A percentile compares a stretch with the other conserved stretches of the same genome.
These are phyloP conservation scores for Periconia sp. DNA, from an alignment of 2,329 filamentous ascomycete genomes.

Conservation along the genomic window DNA sequence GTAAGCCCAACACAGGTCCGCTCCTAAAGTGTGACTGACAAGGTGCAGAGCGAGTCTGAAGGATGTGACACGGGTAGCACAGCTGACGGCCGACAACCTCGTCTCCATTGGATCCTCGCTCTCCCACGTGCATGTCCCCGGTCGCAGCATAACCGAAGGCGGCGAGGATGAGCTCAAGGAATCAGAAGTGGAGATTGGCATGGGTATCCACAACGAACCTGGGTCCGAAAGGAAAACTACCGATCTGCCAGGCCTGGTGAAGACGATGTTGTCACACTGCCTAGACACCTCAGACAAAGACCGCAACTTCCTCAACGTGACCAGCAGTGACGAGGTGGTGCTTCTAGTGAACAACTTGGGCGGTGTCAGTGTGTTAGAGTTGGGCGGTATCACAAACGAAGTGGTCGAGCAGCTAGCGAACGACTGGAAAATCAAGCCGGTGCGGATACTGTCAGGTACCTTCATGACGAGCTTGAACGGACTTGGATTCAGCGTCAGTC, in stretches of 20 bases:
- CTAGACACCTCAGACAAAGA: conserved; percentile 69
- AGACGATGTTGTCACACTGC: conserved; percentile 70
- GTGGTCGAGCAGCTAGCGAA: conserved; percentile 65
- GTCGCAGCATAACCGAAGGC: conserved; percentile 63
- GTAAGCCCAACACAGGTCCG: conserved; percentile 35
- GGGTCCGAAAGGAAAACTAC: conserved; percentile 49
- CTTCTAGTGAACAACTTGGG: conserved; percentile 78
- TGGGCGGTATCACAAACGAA: conserved; percentile 75
- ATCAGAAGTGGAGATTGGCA: conserved; percentile 70
- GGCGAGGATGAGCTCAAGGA: conserved; percentile 64
- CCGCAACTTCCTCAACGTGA: conserved; percentile 71
- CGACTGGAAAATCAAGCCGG: conserved; percentile 65
- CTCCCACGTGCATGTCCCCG: conserved; percentile 92
- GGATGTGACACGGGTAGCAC: conserved; percentile 75
- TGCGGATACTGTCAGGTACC: conserved; percentile 67
- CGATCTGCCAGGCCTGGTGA: conserved; percentile 52
- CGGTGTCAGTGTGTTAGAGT: conserved; percentile 73
- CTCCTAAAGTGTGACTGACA: conserved; percentile 9
- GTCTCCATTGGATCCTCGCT: conserved; percentile 86
- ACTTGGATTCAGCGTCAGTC: conserved; percentile 72
- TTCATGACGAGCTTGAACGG: conserved; percentile 77
- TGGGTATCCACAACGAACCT: conserved; percentile 77
- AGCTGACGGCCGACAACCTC: conserved; percentile 74
- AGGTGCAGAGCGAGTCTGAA: conserved; percentile 58
- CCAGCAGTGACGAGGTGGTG: conserved; percentile 66